phyloP scores from a whole-genome alignment of 129 eudicot genomes.

The Saussurea involucrata region DNA sequence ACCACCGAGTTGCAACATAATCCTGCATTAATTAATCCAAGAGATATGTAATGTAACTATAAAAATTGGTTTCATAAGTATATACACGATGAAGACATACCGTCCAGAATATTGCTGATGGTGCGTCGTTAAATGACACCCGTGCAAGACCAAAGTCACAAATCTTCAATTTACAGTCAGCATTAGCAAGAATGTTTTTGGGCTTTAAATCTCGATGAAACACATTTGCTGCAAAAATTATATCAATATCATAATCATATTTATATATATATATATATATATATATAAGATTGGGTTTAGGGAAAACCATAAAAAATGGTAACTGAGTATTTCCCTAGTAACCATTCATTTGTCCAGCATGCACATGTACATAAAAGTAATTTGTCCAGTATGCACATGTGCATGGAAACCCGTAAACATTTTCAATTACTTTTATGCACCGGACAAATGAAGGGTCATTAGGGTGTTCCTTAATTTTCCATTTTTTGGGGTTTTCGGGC shows the following conservation, averaged over 20 bases:
- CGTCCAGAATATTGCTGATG: conserved; percentile 74
- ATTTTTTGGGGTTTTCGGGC: no score
- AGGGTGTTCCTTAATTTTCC: no score
- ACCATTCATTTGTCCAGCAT: no score
- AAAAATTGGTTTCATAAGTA: background rate
- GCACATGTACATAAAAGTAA: no score
- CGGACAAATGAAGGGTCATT: background rate
- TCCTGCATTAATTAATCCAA: conserved; percentile 40
- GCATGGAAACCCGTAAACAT: background rate
- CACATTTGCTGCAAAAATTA: conserved; percentile 50
- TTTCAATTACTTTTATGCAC: background rate
- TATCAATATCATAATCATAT: background rate
- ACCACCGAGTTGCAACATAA: conserved; percentile 93
- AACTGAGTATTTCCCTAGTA: no score
- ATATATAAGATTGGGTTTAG: background rate
- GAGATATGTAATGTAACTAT: background rate
- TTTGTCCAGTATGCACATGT: no score
- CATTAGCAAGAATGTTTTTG: conserved; percentile 71
- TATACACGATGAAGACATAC: conserved; percentile 23
- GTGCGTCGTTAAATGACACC: conserved; percentile 68
- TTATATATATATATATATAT: background rate
- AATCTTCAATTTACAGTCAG: conserved; percentile 71
- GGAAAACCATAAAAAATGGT: no score
- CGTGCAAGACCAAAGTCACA: conserved; percentile 83
- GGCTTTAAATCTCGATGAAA: conserved; percentile 79